Base-by-base conservation (phyloP, 2,329 filamentous ascomycete species). In the Aaosphaeria arxii region DNA sequence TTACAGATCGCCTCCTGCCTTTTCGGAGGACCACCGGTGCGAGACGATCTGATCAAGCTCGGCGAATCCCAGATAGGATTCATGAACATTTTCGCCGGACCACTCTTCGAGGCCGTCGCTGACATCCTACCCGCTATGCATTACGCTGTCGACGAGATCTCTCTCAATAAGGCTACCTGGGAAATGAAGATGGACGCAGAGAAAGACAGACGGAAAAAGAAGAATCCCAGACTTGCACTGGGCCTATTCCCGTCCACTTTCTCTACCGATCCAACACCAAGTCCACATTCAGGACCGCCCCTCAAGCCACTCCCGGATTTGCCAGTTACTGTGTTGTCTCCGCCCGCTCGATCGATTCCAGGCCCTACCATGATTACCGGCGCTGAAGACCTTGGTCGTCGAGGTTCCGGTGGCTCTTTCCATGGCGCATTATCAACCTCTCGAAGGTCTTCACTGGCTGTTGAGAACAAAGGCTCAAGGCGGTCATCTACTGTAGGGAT, bases 1-100 rank as follows among this genome's bases (percentile, higher is more conserved):
- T 81, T 97, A 24, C 84, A 88, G 13, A 95, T 99, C 63, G 84
- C 87, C 42, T 92, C 92, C 0, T 91, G 91, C 30, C 79, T 99
- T 3, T 90, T 95, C 61, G 85, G 83, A 47, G 83, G 83, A 1
- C 83, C 91, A 1, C 85, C 87, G 4, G 90, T 94, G 38, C 85
- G 89, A 49, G 89, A 91, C 59, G 91, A 96, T 59, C 78, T 88
- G 31, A 77, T 90, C 52, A 91, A 92, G 47, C 79, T 96, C 45
- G 88, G 85, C 54, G 90, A 89, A 57, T 88, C 91, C 6, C 94
- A 99, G 71, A 87, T 96, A 46, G 87, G 89, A 28, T 99, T 99
- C 72, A 96, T 97, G 89, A 94, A 90, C 56, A 82, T 96, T 60
- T 97, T 97, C 68, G 94, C 92, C 11, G 84, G 91, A 43, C 94